These are phyloP conservation scores for Candida coleopterorum DNA, from an alignment of 805 yeast species.

Conservation along the genomic window DNA sequence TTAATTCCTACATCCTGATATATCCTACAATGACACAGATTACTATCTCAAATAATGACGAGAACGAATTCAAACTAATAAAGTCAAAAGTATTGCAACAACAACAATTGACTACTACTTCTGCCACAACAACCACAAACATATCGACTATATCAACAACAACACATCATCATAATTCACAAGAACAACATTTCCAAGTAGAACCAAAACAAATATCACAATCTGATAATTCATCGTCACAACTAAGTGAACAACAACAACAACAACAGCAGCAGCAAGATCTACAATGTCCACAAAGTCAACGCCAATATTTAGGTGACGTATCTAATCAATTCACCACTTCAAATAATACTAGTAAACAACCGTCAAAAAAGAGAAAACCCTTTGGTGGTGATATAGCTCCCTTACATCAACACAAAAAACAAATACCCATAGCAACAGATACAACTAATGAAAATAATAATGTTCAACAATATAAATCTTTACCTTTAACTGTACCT, in stretches of 20 bases:
- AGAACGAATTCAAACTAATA: constrained; percentile 34
- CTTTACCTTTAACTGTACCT: constrained; percentile 14
- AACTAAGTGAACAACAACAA: not conserved
- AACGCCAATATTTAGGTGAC: constrained; percentile 32
- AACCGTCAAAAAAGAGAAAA: constrained; percentile 16
- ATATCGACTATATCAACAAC: not conserved
- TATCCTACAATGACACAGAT: constrained; percentile 10
- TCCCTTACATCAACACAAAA: constrained; percentile 20
- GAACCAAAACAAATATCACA: not conserved
- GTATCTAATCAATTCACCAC: constrained; percentile 30
- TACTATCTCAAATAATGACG: constrained; percentile 24
- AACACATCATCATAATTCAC: not conserved
- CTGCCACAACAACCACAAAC: not conserved
- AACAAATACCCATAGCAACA: constrained; percentile 2
- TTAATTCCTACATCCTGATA: too few species aligned
- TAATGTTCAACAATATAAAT: constrained; percentile 1
- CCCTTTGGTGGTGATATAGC: constrained; percentile 33
- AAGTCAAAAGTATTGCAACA: constrained; percentile 22
- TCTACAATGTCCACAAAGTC: too few species aligned
- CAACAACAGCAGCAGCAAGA: not conserved
- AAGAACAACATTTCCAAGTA: not conserved
- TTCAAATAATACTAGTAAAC: constrained; percentile 10
- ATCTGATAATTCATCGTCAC: not conserved
- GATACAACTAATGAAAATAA: constrained; percentile 4
- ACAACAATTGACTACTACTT: constrained; percentile 3